Conservation (phyloP, 2,329 filamentous ascomycete genomes). For the Allantophomopsis lycopodina region DNA sequence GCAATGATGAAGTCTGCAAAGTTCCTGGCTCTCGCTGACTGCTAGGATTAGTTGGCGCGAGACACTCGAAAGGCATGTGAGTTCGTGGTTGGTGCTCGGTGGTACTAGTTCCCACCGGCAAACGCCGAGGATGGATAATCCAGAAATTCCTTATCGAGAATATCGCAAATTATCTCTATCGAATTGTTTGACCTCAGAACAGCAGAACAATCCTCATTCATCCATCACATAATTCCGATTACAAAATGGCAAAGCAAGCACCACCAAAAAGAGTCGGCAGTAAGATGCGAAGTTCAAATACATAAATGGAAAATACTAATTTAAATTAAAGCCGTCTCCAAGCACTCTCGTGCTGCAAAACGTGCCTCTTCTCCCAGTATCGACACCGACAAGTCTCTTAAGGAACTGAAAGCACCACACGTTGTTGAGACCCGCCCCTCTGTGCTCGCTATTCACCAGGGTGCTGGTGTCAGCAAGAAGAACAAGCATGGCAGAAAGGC, state of each 20-base stretch:
- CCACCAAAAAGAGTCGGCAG: slow-evolving; percentile 16
- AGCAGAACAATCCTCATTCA: no score
- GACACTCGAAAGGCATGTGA: no score
- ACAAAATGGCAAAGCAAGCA: slow-evolving; percentile 19
- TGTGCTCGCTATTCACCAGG: slow-evolving; percentile 54
- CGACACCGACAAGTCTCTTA: slow-evolving; percentile 59
- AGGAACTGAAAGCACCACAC: slow-evolving; percentile 36
- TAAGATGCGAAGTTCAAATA: slow-evolving; percentile 5
- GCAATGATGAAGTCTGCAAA: no score
- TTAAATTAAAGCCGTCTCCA: slow-evolving; percentile 30
- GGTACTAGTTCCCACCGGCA: no score
- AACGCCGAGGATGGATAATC: no score
- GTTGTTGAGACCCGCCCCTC: slow-evolving; percentile 38
- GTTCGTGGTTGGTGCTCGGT: no score
- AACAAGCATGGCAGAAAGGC: slow-evolving; percentile 39
- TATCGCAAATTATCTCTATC: no score
- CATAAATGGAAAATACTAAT: slow-evolving; percentile 2
- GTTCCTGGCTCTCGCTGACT: no score
- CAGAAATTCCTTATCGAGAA: no score
- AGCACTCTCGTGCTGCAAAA: slow-evolving; percentile 62
- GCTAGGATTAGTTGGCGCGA: no score
- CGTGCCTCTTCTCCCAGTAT: slow-evolving; percentile 59
- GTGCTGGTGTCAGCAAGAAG: slow-evolving; percentile 56
- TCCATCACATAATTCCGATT: no score
- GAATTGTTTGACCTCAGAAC: no score